A percentile compares a stretch with the other conserved stretches of the same genome.
Conservation (phyloP, 208 protist genomes). For the Tritrichomonas foetus region DNA sequence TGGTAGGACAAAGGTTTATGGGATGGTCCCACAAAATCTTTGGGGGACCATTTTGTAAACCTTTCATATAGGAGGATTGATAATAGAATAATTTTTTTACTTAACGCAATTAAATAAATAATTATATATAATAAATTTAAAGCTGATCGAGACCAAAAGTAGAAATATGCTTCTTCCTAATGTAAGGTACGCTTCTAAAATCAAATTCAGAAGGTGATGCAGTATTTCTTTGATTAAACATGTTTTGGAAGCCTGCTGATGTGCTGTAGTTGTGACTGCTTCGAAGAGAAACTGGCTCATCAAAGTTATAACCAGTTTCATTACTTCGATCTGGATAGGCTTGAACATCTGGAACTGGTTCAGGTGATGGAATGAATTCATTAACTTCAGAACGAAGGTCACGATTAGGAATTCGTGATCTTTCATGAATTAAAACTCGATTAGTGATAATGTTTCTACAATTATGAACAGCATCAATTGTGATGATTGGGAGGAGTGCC, state of each 20-base stretch:
- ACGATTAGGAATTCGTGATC: background rate
- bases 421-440: background rate
- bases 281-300: background rate
- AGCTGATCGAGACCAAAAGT: slow-evolving; percentile 26
- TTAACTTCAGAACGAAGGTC: background rate
- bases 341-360: background rate
- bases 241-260: too few species aligned
- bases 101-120: background rate
- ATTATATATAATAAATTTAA: background rate
- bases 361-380: background rate
- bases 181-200: background rate
- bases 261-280: too few species aligned
- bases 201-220: too few species aligned
- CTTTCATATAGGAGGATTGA: too few species aligned
- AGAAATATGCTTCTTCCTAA: background rate
- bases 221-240: too few species aligned
- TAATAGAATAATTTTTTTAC: too few species aligned
- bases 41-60: too few species aligned
- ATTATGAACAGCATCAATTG: background rate
- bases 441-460: background rate
- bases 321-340: background rate
- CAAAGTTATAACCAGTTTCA: background rate
- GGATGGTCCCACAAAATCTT: too few species aligned
- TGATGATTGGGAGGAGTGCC: background rate
- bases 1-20: too few species aligned